These are phyloP conservation scores for Wallemia ichthyophaga DNA, from an alignment of 1,284 basidiomycete genomes.

Conservation along the genomic window DNA sequence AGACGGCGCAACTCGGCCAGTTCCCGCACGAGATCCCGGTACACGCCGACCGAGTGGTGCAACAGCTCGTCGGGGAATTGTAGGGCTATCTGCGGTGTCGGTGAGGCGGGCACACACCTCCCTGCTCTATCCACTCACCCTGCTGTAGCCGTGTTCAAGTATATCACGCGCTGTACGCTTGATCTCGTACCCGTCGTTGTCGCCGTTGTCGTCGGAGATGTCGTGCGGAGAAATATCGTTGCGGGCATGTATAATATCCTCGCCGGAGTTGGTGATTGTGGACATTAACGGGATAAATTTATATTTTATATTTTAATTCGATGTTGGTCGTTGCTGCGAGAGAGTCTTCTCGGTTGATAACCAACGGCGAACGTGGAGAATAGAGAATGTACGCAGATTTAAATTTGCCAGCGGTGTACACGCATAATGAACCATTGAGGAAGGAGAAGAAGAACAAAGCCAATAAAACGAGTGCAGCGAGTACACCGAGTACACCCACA, in stretches of 20 bases:
- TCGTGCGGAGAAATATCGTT: too few species aligned
- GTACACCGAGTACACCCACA: too few species aligned
- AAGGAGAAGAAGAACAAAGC: neutral
- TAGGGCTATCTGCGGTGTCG: conserved; percentile 11
- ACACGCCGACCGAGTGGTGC: conserved; percentile 16
- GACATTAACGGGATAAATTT: too few species aligned
- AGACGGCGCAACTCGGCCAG: too few species aligned
- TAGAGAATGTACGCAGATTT: neutral
- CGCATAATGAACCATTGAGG: neutral
- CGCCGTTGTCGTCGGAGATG: too few species aligned
- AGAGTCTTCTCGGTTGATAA: neutral
- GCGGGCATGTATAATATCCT: neutral
- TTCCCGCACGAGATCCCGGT: conserved; percentile 10
- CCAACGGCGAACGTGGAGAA: too few species aligned
- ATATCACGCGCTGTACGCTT: neutral
- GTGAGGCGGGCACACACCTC: too few species aligned
- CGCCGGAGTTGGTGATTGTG: neutral
- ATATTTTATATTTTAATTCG: too few species aligned
- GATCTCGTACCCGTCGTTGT: neutral
- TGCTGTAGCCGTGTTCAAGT: neutral
- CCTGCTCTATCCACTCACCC: neutral
- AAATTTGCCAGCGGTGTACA: neutral
- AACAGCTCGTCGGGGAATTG: conserved; percentile 20
- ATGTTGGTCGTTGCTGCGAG: too few species aligned
- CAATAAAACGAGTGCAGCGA: neutral